Conservation (phyloP, 2,329 filamentous ascomycete species). For the Dothideomycetes sp. region DNA sequence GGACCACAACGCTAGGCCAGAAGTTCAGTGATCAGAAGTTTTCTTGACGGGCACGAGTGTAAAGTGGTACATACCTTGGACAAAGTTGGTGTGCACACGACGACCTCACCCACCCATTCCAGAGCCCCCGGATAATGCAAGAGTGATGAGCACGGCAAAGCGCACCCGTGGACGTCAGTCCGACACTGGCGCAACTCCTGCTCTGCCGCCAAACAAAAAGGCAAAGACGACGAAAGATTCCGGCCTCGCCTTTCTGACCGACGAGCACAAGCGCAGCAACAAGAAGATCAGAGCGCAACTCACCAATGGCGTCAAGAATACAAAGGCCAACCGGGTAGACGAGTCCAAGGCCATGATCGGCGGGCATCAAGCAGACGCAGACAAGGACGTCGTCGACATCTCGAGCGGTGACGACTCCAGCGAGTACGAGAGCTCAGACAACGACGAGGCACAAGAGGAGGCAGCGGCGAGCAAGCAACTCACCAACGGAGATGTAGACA, state of each 20-base stretch:
- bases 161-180: slow-evolving; percentile 18
- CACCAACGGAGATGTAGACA: slow-evolving; percentile 12
- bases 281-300: slow-evolving; percentile 33
- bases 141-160: slow-evolving; percentile 24
- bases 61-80: too few relatives aligned
- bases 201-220: slow-evolving; percentile 20
- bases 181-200: slow-evolving; percentile 17
- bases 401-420: slow-evolving; percentile 32
- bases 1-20: background rate
- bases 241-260: slow-evolving; percentile 23
- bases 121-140: background rate
- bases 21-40: background rate
- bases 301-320: slow-evolving; percentile 42
- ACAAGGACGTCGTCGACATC: slow-evolving; percentile 34
- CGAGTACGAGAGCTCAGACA: slow-evolving; percentile 22
- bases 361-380: slow-evolving; percentile 31
- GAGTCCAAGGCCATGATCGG: slow-evolving; percentile 46
- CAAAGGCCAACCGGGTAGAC: slow-evolving; percentile 42
- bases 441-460: slow-evolving; percentile 19
- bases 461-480: slow-evolving; percentile 12
- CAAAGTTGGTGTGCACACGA: too few relatives aligned
- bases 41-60: too few relatives aligned
- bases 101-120: too few relatives aligned
- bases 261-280: slow-evolving; percentile 22
- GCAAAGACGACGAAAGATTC: slow-evolving; percentile 17